Percentiles rank a stretch among this genome's conserved stretches.
Evolutionary conservation across 805 yeast species (phyloP).

Genomic region (Candida xyloterini): DNA sequence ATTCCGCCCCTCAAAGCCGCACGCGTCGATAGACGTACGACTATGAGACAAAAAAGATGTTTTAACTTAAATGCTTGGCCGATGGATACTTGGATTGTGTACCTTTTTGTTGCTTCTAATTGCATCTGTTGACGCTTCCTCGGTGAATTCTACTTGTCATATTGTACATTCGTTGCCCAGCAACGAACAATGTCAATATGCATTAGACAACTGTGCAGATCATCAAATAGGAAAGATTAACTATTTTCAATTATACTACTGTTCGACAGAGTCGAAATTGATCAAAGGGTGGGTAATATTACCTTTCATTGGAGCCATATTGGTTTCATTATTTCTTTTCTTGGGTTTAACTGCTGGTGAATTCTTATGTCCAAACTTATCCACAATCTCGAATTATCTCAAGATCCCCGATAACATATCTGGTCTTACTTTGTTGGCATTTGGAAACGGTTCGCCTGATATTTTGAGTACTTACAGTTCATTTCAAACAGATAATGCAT

Average conservation of each 20-base stretch:
- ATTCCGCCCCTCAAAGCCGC: constrained; percentile 6
- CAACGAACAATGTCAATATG: constrained; percentile 31
- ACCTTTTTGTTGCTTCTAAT: neutral
- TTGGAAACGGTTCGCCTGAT: constrained; percentile 94
- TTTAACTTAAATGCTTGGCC: constrained; percentile 2
- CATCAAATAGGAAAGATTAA: constrained; percentile 29
- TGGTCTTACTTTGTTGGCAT: constrained; percentile 83
- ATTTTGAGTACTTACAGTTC: constrained; percentile 82
- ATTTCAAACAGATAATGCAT: constrained; percentile 60
- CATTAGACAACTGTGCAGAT: constrained; percentile 25
- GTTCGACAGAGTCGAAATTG: constrained; percentile 17
- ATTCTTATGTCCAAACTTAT: constrained; percentile 77
- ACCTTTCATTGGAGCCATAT: constrained; percentile 19
- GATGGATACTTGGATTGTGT: neutral
- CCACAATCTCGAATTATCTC: constrained; percentile 60
- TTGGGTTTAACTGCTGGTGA: constrained; percentile 84
- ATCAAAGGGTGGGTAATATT: constrained; percentile 20
- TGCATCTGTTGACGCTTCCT: neutral
- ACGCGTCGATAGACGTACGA: constrained; percentile 7
- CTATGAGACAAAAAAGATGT: neutral
- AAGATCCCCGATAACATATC: constrained; percentile 76
- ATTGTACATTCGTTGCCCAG: constrained; percentile 20
- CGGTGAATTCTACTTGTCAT: constrained; percentile 17
- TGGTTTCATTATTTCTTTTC: constrained; percentile 50
- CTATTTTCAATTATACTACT: constrained; percentile 32